A percentile compares a stretch with the other conserved stretches of the same genome.
phyloP scores from a whole-genome alignment of 345 rosid genomes.

The Kandelia obovata region DNA sequence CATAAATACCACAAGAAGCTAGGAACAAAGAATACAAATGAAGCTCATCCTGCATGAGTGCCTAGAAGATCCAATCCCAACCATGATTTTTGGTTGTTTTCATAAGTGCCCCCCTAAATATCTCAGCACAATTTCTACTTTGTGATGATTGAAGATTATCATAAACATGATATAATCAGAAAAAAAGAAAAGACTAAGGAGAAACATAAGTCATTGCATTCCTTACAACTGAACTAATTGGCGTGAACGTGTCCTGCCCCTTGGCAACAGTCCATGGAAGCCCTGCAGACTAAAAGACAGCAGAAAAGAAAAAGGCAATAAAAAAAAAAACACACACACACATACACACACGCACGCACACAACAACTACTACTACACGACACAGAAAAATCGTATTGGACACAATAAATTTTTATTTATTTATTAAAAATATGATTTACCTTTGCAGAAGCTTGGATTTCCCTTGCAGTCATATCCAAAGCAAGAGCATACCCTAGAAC shows the following conservation, averaged over 20 bases:
- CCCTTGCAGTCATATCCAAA: conserved; percentile 94
- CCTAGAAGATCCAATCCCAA: not conserved
- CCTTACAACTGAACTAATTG: conserved; percentile 85
- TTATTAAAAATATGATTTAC: conserved; percentile 24
- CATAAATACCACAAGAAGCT: not conserved
- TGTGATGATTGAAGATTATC: too few relatives aligned
- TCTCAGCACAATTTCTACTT: not conserved
- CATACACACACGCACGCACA: too few relatives aligned
- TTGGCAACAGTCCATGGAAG: conserved; percentile 97
- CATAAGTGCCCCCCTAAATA: not conserved
- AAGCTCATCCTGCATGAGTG: not conserved
- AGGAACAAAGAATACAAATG: not conserved
- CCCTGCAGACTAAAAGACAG: conserved; percentile 68
- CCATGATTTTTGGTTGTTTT: not conserved
- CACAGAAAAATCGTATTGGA: too few relatives aligned
- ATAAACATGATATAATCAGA: not conserved
- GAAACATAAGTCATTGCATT: not conserved
- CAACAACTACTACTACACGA: too few relatives aligned
- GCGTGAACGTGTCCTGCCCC: conserved; percentile 92
- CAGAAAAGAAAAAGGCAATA: conserved; percentile 8
- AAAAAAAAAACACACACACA: not conserved
- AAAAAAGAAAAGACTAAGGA: not conserved
- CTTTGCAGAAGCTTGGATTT: conserved; percentile 82
- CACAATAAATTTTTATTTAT: too few relatives aligned
- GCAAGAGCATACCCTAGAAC: conserved; percentile 81